Evolutionary conservation across 2,329 filamentous ascomycete species (phyloP).

Genomic region (Pseudogymnoascus sp.): DNA sequence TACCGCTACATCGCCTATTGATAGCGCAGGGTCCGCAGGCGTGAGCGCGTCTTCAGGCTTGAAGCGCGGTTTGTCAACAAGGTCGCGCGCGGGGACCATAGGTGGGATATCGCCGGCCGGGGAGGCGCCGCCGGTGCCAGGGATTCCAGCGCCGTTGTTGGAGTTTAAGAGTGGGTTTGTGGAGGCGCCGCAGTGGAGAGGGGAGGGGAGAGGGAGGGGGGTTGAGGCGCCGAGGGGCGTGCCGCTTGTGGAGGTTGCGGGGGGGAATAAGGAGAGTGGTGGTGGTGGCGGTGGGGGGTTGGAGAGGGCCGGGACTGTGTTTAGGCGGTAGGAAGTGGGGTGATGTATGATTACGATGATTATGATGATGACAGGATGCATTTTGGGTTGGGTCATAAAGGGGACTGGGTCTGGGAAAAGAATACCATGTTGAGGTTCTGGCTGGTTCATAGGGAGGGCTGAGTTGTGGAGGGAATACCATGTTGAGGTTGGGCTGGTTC

Average conservation of each 20-base stretch:
- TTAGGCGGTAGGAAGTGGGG: neutral
- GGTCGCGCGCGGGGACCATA: neutral
- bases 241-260: conserved; percentile 42
- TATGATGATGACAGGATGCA: neutral
- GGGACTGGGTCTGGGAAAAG: neutral
- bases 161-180: conserved; percentile 60
- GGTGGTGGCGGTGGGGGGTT: neutral
- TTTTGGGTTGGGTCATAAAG: neutral
- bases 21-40: neutral
- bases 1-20: neutral
- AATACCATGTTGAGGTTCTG: neutral
- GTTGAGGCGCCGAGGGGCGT: conserved; percentile 36
- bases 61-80: neutral
- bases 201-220: conserved; percentile 45
- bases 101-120: neutral
- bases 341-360: neutral
- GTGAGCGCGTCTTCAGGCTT: neutral
- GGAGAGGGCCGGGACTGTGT: neutral
- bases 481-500: neutral
- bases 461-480: neutral
- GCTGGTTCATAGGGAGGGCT: neutral
- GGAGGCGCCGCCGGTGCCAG: conserved; percentile 7
- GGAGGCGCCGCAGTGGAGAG: conserved; percentile 53
- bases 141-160: conserved; percentile 36
- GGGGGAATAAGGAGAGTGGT: neutral